Evolutionary conservation across 139 green algal genomes (phyloP), one percentile per base, ranked within the genome.

Genomic region (Ettlia oleoabundans): DNA sequence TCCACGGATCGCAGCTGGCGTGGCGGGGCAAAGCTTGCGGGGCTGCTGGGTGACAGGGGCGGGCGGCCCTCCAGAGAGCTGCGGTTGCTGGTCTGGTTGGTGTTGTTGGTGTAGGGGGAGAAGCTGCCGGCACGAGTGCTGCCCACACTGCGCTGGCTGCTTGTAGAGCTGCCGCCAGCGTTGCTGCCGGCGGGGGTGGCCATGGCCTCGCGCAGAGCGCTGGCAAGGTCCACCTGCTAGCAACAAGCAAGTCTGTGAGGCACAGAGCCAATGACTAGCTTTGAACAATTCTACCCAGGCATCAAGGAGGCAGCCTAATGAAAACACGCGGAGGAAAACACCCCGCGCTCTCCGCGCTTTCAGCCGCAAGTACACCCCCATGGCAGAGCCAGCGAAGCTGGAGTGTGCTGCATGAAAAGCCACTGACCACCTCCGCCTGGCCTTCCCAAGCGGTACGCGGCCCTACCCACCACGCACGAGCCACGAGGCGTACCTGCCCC

Each of bases 1-100:
- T n/a, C n/a, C n/a, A n/a, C n/a, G n/a, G n/a, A n/a, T n/a, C n/a
- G n/a, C n/a, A n/a, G 9, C 52, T 5, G 30, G 6, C 21, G 72
- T 4, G 1, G 18, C 2, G 24, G 24, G 3, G 69, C 13, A 55
- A 4, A n/a, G 22, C 28, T 26, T 30, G 62, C 38, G 28, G 4
- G 30, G 62, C 28, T 19, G 62, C 30, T 13, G 4, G 4, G 62
- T 3, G 30, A 26, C 30, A 6, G 18, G 62, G 6, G 28, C 5
- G 28, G 10, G 61, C 61, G 24, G 61, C 66, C 66, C 7, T 73
- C 66, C 66, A 52, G 66, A 22, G 66, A 73, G 66, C 66, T 73
- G 33, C 66, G 37, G 19, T 33, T 3, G 66, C 66, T 73, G 66
- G 24, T 73, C 5, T 35, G 66, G 37, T 3, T 37, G 66, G 35